These are phyloP conservation scores for Rhodomyrtus psidioides DNA, from an alignment of 441 rosid species.

Conservation along the genomic window DNA sequence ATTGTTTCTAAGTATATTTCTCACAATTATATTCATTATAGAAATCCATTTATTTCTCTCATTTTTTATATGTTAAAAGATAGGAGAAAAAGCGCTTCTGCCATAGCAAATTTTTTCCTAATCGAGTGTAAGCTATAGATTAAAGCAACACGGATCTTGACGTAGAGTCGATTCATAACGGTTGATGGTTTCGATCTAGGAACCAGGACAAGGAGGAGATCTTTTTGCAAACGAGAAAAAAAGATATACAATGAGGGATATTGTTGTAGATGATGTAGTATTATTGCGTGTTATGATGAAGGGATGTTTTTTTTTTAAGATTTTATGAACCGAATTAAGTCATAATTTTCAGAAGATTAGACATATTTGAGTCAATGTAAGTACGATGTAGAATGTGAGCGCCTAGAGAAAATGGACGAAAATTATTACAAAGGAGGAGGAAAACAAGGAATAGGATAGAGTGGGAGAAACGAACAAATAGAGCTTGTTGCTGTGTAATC, in stretches of 20 bases:
- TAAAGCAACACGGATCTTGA: too few species aligned
- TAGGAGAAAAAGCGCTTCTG: too few species aligned
- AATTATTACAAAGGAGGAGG: background rate
- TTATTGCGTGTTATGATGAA: background rate
- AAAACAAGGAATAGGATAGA: background rate
- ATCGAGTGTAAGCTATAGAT: too few species aligned
- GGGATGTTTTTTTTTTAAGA: background rate
- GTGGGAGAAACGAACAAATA: background rate
- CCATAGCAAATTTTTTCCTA: too few species aligned
- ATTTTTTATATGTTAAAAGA: background rate
- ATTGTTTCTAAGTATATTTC: background rate
- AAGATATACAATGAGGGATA: background rate
- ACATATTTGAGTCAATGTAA: background rate
- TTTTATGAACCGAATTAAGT: background rate
- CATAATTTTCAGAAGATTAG: background rate
- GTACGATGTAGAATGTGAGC: background rate
- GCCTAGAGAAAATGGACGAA: background rate
- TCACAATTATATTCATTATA: background rate
- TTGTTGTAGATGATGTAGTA: background rate
- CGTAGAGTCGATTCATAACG: too few species aligned
- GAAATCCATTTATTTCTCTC: background rate
- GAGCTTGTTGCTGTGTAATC: background rate
- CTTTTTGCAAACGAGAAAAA: too few species aligned
- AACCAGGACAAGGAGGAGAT: too few species aligned
- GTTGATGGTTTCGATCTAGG: too few species aligned